Evolutionary conservation across 1,284 basidiomycete genomes (phyloP).

Genomic region (Hymenochaete sp.): DNA sequence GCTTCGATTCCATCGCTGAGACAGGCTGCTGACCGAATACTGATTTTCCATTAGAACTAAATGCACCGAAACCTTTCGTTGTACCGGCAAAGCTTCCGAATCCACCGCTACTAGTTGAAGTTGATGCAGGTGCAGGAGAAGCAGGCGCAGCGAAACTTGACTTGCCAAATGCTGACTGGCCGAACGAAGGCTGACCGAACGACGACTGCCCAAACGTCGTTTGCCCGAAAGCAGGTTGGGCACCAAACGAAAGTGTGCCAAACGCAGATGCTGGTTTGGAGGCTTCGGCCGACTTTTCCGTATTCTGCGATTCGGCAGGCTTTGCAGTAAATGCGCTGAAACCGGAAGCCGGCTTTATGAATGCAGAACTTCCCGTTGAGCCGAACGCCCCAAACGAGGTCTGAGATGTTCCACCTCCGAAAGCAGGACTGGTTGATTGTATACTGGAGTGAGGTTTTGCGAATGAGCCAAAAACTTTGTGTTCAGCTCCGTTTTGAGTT

Average conservation of each 20-base stretch:
- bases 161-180: slow-evolving; percentile 19
- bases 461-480: slow-evolving; percentile 29
- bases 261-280: slow-evolving; percentile 25
- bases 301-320: slow-evolving; percentile 5
- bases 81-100: slow-evolving; percentile 18
- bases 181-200: slow-evolving; percentile 11
- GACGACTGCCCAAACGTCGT: slow-evolving; percentile 23
- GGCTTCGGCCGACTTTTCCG: slow-evolving; percentile 11
- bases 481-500: slow-evolving; percentile 4
- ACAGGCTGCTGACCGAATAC: slow-evolving; percentile 24
- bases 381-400: slow-evolving; percentile 13
- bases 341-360: slow-evolving; percentile 33
- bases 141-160: slow-evolving; percentile 22
- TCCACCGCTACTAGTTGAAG: slow-evolving; percentile 12
- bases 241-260: slow-evolving; percentile 21
- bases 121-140: slow-evolving; percentile 16
- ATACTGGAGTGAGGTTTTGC: slow-evolving; percentile 11
- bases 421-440: slow-evolving; percentile 17
- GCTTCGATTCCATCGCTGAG: slow-evolving; percentile 10
- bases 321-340: slow-evolving; percentile 33
- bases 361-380: slow-evolving; percentile 16
- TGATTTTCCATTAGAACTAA: slow-evolving; percentile 25
- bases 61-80: slow-evolving; percentile 25
- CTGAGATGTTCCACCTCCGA: slow-evolving; percentile 18
- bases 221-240: slow-evolving; percentile 30